phyloP scores from a whole-genome alignment of 1,284 basidiomycete genomes.

The Porphyrellus sp. region DNA sequence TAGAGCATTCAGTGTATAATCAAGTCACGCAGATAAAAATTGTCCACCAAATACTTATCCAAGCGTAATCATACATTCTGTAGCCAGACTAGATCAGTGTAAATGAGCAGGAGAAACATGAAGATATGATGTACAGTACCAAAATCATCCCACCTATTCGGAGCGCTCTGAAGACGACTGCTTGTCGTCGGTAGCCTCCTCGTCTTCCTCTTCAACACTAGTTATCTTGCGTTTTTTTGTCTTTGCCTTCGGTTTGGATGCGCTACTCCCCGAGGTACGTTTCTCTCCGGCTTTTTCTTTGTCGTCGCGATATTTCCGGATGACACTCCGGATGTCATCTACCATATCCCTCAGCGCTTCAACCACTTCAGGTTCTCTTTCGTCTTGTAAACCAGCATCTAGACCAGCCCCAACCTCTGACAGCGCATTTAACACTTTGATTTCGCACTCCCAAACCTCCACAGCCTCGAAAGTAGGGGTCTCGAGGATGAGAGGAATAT shows the following conservation, averaged over 20 bases:
- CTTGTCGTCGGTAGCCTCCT: constrained; percentile 8
- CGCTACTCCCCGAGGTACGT: neutral
- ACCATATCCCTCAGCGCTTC: constrained; percentile 13
- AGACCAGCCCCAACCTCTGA: constrained; percentile 28
- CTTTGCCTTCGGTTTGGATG: constrained; percentile 4
- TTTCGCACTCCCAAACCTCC: constrained; percentile 74
- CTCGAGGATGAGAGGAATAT: constrained; percentile 80
- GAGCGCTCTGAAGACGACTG: constrained; percentile 2
- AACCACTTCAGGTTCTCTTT: neutral
- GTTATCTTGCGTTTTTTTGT: constrained; percentile 9
- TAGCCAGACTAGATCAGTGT: neutral
- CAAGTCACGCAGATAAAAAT: too few relatives aligned
- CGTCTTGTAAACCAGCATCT: neutral
- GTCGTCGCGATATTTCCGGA: constrained; percentile 16
- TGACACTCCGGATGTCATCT: constrained; percentile 12
- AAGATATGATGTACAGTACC: neutral
- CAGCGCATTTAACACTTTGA: constrained; percentile 54
- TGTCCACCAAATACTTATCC: too few relatives aligned
- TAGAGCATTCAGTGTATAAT: constrained; percentile 4
- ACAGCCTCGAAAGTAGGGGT: constrained; percentile 65
- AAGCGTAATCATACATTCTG: too few relatives aligned
- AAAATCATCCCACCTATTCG: neutral
- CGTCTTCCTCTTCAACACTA: constrained; percentile 8
- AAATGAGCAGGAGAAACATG: neutral
- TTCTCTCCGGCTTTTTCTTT: constrained; percentile 10